Conservation (phyloP, 208 protist genomes). For the Leishmania tarentolae region DNA sequence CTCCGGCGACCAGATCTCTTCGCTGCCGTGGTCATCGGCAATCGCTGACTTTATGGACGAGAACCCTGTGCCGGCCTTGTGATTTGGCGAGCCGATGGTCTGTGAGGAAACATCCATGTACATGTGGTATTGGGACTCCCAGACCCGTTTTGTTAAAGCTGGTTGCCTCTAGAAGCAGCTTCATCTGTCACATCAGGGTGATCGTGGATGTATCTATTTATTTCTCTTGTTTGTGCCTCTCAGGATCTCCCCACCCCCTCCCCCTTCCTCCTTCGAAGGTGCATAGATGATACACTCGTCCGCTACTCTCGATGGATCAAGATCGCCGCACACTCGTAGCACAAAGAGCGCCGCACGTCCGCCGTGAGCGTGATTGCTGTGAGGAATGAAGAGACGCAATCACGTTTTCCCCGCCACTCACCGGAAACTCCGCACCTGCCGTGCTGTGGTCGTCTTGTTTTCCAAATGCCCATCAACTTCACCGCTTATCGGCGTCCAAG, state of each 20-base stretch:
- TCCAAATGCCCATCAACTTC: neutral
- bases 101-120: neutral
- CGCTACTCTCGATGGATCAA: neutral
- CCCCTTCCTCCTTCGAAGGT: neutral
- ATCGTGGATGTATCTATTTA: neutral
- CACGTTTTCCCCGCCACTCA: neutral
- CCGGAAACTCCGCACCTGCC: neutral
- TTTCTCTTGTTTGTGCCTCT: neutral
- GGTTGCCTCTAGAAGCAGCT: neutral
- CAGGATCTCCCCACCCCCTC: neutral
- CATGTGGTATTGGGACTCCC: neutral
- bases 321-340: neutral
- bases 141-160: neutral
- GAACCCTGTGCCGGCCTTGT: constrained; percentile 3
- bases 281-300: neutral
- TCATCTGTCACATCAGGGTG: neutral
- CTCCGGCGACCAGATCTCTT: constrained; percentile 1
- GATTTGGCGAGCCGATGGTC: neutral
- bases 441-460: neutral
- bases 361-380: neutral
- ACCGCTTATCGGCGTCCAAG: neutral
- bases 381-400: neutral
- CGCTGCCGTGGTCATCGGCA: constrained; percentile 52
- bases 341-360: neutral
- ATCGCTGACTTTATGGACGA: constrained; percentile 78